Percentiles rank a stretch among this genome's conserved stretches.
Evolutionary conservation across 805 yeast genomes (phyloP).

Genomic region (Schwanniomyces occidentalis): DNA sequence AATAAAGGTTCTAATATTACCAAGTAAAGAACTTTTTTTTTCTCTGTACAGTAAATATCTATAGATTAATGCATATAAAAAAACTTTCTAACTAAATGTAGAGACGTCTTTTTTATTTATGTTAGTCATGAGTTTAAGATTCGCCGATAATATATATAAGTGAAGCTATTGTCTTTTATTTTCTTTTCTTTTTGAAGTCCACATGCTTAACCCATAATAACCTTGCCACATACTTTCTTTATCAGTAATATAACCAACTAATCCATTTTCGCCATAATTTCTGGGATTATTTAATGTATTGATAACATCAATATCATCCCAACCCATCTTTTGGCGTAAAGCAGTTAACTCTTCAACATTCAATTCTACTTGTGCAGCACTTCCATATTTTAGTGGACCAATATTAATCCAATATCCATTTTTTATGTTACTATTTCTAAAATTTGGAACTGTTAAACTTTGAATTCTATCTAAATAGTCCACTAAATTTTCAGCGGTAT

Average conservation of each 20-base stretch:
- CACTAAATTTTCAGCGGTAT: conserved; percentile 86
- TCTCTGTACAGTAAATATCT: conserved; percentile 6
- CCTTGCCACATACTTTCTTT: conserved; percentile 73
- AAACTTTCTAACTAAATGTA: too few relatives aligned
- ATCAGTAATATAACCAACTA: conserved; percentile 70
- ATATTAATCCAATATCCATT: conserved; percentile 81
- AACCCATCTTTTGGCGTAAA: conserved; percentile 61
- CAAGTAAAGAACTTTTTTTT: conserved; percentile 11
- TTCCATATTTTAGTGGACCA: conserved; percentile 93
- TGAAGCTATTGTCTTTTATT: conserved; percentile 11
- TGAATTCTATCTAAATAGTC: conserved; percentile 69
- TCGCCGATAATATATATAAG: conserved; percentile 1
- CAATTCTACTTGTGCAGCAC: conserved; percentile 75
- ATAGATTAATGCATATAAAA: too few relatives aligned
- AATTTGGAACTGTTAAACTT: conserved; percentile 10
- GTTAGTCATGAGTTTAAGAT: too few relatives aligned
- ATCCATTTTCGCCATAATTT: conserved; percentile 16
- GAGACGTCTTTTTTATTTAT: too few relatives aligned
- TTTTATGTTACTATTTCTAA: conserved; percentile 15
- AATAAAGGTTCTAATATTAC: conserved; percentile 46
- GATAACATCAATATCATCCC: conserved; percentile 39
- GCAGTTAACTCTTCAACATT: conserved; percentile 64
- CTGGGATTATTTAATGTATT: conserved; percentile 13
- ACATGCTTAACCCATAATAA: conserved; percentile 64
- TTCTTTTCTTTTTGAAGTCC: conserved; percentile 44